Percentiles rank a stretch among this genome's conserved stretches.
phyloP scores from a whole-genome alignment of 2,329 filamentous ascomycete genomes.

The Pleoardoris graminearum region DNA sequence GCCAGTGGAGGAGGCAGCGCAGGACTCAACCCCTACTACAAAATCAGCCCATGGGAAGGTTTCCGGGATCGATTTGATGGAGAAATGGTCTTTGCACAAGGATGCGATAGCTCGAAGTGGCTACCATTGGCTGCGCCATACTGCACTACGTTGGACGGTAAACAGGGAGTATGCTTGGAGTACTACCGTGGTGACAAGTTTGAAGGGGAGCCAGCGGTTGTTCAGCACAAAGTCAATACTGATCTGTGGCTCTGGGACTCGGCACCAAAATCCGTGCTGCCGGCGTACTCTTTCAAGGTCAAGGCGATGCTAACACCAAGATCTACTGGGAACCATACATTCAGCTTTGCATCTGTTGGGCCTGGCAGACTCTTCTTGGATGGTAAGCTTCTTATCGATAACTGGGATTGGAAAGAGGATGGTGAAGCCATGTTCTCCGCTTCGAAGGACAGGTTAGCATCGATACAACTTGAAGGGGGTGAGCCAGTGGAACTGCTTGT shows the following conservation, averaged over 20 bases:
- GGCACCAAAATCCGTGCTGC: conserved; percentile 63
- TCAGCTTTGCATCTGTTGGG: conserved; percentile 70
- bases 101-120: conserved; percentile 68
- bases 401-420: conserved; percentile 71
- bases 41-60: conserved; percentile 65
- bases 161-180: conserved; percentile 65
- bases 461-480: conserved; percentile 62
- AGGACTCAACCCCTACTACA: conserved; percentile 70
- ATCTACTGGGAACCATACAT: conserved; percentile 64
- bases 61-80: conserved; percentile 59
- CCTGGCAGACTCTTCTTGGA: conserved; percentile 65
- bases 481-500: conserved; percentile 64
- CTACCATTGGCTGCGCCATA: conserved; percentile 64
- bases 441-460: conserved; percentile 65
- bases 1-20: conserved; percentile 71
- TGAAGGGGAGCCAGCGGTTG: conserved; percentile 58
- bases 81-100: conserved; percentile 63
- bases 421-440: conserved; percentile 73
- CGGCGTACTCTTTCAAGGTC: conserved; percentile 66
- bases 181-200: conserved; percentile 69
- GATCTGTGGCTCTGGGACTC: conserved; percentile 74
- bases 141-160: conserved; percentile 60
- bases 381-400: conserved; percentile 62
- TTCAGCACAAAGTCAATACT: conserved; percentile 64
- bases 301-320: conserved; percentile 63